A percentile compares a stretch with the other conserved stretches of the same genome.
Conservation (phyloP, 495 filamentous ascomycete species). For the Emericellopsis terricola region DNA sequence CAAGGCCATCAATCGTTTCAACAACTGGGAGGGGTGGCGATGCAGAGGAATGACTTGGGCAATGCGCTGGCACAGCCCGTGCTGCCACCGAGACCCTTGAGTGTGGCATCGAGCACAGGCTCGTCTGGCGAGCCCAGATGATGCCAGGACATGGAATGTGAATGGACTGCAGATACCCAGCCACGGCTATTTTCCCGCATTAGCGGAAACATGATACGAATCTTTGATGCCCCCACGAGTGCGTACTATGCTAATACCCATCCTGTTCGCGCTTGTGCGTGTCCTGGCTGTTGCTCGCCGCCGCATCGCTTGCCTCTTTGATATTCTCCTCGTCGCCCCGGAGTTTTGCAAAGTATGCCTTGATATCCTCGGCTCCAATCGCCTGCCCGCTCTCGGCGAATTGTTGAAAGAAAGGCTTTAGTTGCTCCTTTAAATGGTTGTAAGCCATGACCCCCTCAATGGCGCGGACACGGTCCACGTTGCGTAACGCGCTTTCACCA, state of each 20-base stretch:
- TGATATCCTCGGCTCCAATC: conserved; percentile 88
- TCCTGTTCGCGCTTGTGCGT: conserved; percentile 21
- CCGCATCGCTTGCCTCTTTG: conserved; percentile 26
- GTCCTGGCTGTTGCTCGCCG: too few relatives aligned
- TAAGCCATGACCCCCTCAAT: conserved; percentile 98
- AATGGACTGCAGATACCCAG: too few relatives aligned
- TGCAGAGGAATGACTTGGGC: conserved; percentile 24
- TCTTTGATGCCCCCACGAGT: too few relatives aligned
- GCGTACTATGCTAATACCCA: conserved; percentile 37
- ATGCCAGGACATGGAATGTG: conserved; percentile 3
- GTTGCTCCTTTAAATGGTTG: conserved; percentile 82
- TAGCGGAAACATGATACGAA: too few relatives aligned
- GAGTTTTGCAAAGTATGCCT: conserved; percentile 83
- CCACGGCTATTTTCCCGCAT: too few relatives aligned
- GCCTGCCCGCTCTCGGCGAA: conserved; percentile 80
- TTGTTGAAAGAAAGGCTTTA: conserved; percentile 79
- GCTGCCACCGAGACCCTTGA: conserved; percentile 22
- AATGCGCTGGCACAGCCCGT: conserved; percentile 8
- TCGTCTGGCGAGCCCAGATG: conserved; percentile 18
- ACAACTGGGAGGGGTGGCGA: conserved; percentile 17
- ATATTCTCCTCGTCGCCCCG: conserved; percentile 59
- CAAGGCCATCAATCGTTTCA: conserved; percentile 6
- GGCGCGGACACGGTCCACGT: conserved; percentile 76
- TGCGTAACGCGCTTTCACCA: conserved; percentile 76
- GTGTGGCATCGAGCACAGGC: conserved; percentile 21